These are phyloP conservation scores for Amylostereum areolatum DNA, from an alignment of 1,284 basidiomycete species.

Conservation along the genomic window DNA sequence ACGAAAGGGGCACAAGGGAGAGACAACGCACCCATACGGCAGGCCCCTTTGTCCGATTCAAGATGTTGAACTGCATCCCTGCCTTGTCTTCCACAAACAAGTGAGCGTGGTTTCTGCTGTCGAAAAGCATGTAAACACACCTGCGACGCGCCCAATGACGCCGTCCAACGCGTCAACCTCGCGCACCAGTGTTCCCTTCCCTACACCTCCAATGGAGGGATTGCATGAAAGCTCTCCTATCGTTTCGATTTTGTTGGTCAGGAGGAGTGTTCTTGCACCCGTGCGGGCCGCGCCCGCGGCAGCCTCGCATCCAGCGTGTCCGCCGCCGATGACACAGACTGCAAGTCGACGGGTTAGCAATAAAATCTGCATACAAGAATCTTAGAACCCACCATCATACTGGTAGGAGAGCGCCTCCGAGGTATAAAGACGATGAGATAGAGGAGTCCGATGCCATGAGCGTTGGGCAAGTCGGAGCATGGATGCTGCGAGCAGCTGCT, in stretches of 20 bases:
- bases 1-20: background rate
- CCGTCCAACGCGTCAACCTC: slow-evolving; percentile 89
- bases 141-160: slow-evolving; percentile 69
- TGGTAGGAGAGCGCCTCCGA: background rate
- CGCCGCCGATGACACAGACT: slow-evolving; percentile 89
- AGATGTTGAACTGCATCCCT: slow-evolving; percentile 81
- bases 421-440: slow-evolving; percentile 1
- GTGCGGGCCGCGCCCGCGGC: slow-evolving; percentile 80
- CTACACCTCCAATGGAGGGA: slow-evolving; percentile 83
- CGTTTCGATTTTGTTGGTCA: slow-evolving; percentile 77
- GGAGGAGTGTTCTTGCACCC: slow-evolving; percentile 72
- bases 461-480: slow-evolving; percentile 8
- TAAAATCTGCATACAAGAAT: too few species aligned
- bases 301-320: slow-evolving; percentile 89
- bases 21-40: slow-evolving; percentile 71
- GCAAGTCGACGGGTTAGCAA: slow-evolving; percentile 1
- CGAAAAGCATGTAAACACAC: slow-evolving; percentile 30
- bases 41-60: slow-evolving; percentile 82
- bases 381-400: slow-evolving; percentile 7
- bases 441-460: background rate
- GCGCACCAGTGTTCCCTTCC: slow-evolving; percentile 83
- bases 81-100: slow-evolving; percentile 56
- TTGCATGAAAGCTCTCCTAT: slow-evolving; percentile 90
- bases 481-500: background rate
- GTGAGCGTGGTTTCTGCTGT: background rate